phyloP scores from a whole-genome alignment of 495 filamentous ascomycete species.

The Penicillium coprophilum region DNA sequence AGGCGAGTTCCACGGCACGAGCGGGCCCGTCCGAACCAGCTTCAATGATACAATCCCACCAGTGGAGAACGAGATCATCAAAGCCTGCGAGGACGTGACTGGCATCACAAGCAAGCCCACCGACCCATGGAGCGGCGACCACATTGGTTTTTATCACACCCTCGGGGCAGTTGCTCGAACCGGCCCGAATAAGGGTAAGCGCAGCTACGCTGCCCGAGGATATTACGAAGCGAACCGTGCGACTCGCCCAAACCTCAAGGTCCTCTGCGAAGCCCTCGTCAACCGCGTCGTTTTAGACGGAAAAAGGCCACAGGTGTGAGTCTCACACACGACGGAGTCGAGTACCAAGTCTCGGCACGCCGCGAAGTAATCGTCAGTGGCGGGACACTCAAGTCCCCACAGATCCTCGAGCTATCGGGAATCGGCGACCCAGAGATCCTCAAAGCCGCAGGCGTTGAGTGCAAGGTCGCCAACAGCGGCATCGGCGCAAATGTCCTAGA shows the following conservation, averaged over 20 bases:
- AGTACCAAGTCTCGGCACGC: conserved; percentile 44
- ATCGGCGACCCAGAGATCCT: conserved; percentile 43
- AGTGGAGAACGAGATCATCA: conserved; percentile 27
- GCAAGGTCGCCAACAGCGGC: conserved; percentile 34
- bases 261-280: conserved; percentile 34
- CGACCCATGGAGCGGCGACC: conserved; percentile 38
- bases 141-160: conserved; percentile 35
- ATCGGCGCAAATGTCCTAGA: conserved; percentile 53
- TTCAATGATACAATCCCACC: conserved; percentile 30
- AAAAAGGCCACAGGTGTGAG: conserved; percentile 36
- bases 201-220: conserved; percentile 50
- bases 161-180: conserved; percentile 42
- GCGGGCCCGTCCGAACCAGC: conserved; percentile 32
- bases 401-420: conserved; percentile 59
- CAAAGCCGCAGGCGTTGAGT: conserved; percentile 33
- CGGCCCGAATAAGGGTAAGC: conserved; percentile 42
- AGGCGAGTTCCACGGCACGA: conserved; percentile 28
- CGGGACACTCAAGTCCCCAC: conserved; percentile 51
- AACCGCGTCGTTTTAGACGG: conserved; percentile 26
- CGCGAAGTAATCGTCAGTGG: conserved; percentile 57
- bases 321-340: conserved; percentile 33
- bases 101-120: conserved; percentile 21
- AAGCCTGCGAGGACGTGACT: conserved; percentile 25
- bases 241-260: conserved; percentile 27
- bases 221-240: conserved; percentile 25